Evolutionary conservation across 2,329 filamentous ascomycete species (phyloP).

Genomic region (Plenodomus tracheiphilus): DNA sequence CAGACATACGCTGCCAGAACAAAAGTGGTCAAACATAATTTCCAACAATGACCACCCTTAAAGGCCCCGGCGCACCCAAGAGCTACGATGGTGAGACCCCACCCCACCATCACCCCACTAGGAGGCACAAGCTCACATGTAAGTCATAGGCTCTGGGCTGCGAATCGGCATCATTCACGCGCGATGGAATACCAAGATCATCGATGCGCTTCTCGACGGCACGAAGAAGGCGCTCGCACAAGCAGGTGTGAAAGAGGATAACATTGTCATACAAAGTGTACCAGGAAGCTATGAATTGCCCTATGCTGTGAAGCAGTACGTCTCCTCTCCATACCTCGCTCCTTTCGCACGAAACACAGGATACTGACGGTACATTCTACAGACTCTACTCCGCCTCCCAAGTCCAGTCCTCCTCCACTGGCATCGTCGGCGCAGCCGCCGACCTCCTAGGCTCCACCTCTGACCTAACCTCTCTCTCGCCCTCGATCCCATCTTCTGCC

Average conservation of each 20-base stretch:
- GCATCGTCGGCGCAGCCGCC: constrained; percentile 67
- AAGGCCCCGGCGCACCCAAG: constrained; percentile 65
- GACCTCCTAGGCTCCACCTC: constrained; percentile 75
- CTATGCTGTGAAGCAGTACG: constrained; percentile 81
- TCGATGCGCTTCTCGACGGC: constrained; percentile 80
- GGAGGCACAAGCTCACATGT: background rate
- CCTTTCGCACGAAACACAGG: constrained; percentile 6
- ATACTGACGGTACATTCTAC: constrained; percentile 1
- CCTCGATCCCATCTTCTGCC: constrained; percentile 25
- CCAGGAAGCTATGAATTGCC: constrained; percentile 95
- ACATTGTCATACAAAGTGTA: constrained; percentile 87
- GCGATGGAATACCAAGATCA: constrained; percentile 89
- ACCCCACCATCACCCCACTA: constrained; percentile 5
- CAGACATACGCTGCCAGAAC: background rate
- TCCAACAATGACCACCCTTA: constrained; percentile 56
- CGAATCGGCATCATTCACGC: constrained; percentile 95
- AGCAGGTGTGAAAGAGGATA: constrained; percentile 81
- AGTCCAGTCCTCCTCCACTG: constrained; percentile 65
- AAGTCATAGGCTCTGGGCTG: constrained; percentile 57
- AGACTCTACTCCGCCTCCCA: constrained; percentile 86
- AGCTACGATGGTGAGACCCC: constrained; percentile 57
- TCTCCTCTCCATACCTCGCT: constrained; percentile 5
- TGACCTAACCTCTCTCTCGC: constrained; percentile 53
- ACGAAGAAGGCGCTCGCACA: constrained; percentile 75
- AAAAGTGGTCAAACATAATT: background rate